Base-by-base conservation (phyloP, 2,329 filamentous ascomycete genomes). In the Hymenoscyphus fructigenus region DNA sequence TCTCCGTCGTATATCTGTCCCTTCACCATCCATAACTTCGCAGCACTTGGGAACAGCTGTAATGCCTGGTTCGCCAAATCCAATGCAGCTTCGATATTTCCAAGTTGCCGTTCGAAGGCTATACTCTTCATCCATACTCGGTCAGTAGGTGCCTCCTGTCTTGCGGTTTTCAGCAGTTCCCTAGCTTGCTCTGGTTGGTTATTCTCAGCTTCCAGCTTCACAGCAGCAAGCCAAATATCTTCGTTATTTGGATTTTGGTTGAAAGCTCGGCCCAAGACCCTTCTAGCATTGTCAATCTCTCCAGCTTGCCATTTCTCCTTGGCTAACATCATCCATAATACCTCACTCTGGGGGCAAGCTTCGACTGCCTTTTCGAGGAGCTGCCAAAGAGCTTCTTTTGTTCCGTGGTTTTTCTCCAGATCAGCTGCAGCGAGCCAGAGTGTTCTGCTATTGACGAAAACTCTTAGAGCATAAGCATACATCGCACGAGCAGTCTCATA, bases 11-110 rank as follows among this genome's bases (percentile, higher is more conserved):
- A 99, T 68, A 98, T 95, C 76, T 99, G 95, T 0, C 96, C 95
- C 79, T 99, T 99, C 82, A 97, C 91, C 91, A 98, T 97, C 90
- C 94, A 97, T 28, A 99, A 84, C 79, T 98, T 98, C 61, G 92
- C 85, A 14, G 90, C 87, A 56, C 88, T 86, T 0, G 95, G 94
- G 80, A 96, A 99, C 10, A 92, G 84, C 69, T 93, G 89, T 41
- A 99, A 81, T 1, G 90, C 95, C 75, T 96, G 90, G 66, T 93
- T 92, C 55, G 91, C 91, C 12, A 99, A 87, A 73, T 96, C 91
- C 15, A 99, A 84, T 0, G 95, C 93, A 1, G 88, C 87, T 57
- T 97, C 92, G 29, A 83, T 83, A 71, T 95, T 90, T 63, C 89
- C 90, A 26, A 92, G 82, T 71, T 96, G 92, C 15, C 95, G 87